These are phyloP conservation scores for Nadsonia commutata DNA, from an alignment of 1,139 yeast species.

Conservation along the genomic window DNA sequence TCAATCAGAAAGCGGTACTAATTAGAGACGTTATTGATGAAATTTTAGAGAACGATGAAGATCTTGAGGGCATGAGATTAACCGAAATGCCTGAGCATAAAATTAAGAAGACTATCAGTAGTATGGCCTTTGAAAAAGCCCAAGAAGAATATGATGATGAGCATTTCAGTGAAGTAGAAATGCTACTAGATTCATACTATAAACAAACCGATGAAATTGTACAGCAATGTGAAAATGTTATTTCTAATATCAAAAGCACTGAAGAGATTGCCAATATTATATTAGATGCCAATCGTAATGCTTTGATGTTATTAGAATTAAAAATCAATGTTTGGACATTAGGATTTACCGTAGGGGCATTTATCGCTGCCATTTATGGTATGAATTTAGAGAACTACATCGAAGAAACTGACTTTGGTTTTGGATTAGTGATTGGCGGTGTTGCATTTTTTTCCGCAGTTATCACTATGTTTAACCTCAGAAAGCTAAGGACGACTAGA, in stretches of 20 bases:
- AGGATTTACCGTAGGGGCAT: conserved; percentile 68
- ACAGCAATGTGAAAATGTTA: conserved; percentile 73
- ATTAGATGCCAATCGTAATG: conserved; percentile 81
- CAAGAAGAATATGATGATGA: conserved; percentile 1
- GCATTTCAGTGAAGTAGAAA: conserved; percentile 52
- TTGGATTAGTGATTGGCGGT: conserved; percentile 39
- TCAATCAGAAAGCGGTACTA: conserved; percentile 64
- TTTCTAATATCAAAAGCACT: conserved; percentile 75
- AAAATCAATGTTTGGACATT: conserved; percentile 75
- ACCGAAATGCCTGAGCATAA: conserved; percentile 27
- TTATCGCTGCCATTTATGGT: conserved; percentile 75
- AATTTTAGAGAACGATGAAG: conserved; percentile 75
- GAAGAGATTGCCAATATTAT: conserved; percentile 91
- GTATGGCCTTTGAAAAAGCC: neutral
- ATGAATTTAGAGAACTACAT: conserved; percentile 87
- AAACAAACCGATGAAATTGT: conserved; percentile 91
- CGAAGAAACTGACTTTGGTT: conserved; percentile 61
- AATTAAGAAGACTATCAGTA: neutral
- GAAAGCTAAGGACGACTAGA: conserved; percentile 27
- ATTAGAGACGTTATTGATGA: conserved; percentile 79
- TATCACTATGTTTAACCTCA: conserved; percentile 23
- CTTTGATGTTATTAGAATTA: conserved; percentile 77
- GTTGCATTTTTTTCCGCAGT: conserved; percentile 26
- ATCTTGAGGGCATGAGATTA: conserved; percentile 68
- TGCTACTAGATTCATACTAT: conserved; percentile 78